These are phyloP conservation scores for Pichia terricola DNA, from an alignment of 1,139 yeast species.

Conservation along the genomic window DNA sequence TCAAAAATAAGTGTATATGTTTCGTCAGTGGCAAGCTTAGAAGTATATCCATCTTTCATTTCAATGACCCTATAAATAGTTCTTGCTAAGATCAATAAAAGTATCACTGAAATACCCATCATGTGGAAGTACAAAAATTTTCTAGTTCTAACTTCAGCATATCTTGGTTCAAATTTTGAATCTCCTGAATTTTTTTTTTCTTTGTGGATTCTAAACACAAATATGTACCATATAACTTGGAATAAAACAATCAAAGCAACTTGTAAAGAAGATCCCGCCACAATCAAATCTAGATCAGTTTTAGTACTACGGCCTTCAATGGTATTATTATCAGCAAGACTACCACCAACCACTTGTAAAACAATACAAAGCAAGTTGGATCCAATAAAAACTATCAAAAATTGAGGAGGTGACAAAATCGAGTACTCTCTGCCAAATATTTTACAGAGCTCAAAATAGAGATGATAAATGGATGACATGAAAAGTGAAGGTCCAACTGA, in stretches of 20 bases:
- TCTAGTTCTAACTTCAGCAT: constrained; percentile 11
- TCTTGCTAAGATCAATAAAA: neutral
- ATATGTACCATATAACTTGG: constrained; percentile 42
- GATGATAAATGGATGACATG: constrained; percentile 74
- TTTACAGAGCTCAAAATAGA: constrained; percentile 45
- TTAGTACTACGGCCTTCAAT: neutral
- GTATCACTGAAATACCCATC: neutral
- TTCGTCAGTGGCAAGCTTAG: constrained; percentile 37
- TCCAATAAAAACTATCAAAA: constrained; percentile 7
- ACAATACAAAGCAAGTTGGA: constrained; percentile 35
- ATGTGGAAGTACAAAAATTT: constrained; percentile 36
- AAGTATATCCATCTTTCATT: neutral
- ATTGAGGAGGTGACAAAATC: constrained; percentile 27
- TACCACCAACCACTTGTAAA: constrained; percentile 74
- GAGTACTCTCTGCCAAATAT: constrained; percentile 5
- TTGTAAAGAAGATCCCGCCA: constrained; percentile 74
- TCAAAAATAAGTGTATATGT: constrained; percentile 67
- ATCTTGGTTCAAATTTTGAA: constrained; percentile 22
- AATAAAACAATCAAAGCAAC: constrained; percentile 65
- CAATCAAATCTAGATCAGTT: constrained; percentile 36
- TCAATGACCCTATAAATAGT: neutral
- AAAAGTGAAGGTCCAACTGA: constrained; percentile 32
- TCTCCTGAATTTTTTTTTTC: constrained; percentile 16
- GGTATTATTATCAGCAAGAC: constrained; percentile 20
- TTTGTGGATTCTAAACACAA: constrained; percentile 35